Evolutionary conservation across 169 alveolate genomes (phyloP).

Genomic region (Plasmodium yoelii): DNA sequence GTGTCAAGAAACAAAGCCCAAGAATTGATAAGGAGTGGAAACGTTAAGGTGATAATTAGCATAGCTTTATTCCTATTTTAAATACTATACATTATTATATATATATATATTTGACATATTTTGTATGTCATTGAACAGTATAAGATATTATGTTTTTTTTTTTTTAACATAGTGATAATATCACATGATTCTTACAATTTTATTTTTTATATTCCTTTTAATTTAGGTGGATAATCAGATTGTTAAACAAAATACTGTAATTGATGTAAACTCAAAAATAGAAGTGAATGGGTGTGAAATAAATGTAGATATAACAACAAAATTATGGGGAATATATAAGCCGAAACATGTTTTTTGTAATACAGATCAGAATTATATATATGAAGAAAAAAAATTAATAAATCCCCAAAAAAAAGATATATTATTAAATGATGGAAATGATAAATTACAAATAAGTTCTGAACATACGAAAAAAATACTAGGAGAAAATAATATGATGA

Average conservation of each 20-base stretch:
- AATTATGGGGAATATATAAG: constrained; percentile 70
- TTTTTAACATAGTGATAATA: neutral
- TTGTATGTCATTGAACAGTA: neutral
- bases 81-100: neutral
- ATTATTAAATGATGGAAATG: neutral
- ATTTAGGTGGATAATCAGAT: constrained; percentile 55
- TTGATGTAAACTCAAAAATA: constrained; percentile 45
- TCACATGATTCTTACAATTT: neutral
- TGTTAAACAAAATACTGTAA: constrained; percentile 15
- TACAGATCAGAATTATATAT: constrained; percentile 47
- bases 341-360: constrained; percentile 66
- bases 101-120: neutral
- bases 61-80: neutral
- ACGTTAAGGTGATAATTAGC: constrained; percentile 30
- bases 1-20: constrained; percentile 71
- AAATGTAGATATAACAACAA: constrained; percentile 45
- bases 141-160: neutral
- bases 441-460: neutral
- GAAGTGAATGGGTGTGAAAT: constrained; percentile 23
- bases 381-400: constrained; percentile 25
- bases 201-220: neutral
- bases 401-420: too few relatives aligned
- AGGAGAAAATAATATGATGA: neutral
- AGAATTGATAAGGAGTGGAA: constrained; percentile 55
- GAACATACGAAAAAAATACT: neutral